Conservation (phyloP, 2,329 filamentous ascomycete species). For the Pyrenochaeta sp. region DNA sequence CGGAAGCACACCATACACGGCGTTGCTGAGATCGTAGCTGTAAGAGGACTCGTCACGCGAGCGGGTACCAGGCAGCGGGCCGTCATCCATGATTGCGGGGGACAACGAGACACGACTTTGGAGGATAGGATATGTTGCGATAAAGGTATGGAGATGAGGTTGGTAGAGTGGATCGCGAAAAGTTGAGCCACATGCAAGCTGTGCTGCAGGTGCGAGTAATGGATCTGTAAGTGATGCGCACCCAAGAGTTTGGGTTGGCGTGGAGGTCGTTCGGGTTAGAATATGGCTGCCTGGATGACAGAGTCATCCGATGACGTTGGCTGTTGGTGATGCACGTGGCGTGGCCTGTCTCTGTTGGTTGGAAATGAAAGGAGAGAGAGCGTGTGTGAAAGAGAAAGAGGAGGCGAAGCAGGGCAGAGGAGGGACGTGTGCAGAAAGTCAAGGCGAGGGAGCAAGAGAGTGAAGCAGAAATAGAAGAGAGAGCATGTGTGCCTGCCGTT, state of each 20-base stretch:
- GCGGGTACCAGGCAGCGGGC: slow-evolving; percentile 13
- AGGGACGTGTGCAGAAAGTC: slow-evolving; percentile 1
- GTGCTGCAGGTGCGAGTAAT: slow-evolving; percentile 29
- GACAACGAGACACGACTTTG: too few relatives aligned
- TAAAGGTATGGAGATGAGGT: too few relatives aligned
- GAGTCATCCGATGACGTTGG: slow-evolving; percentile 43
- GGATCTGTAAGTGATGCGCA: slow-evolving; percentile 7
- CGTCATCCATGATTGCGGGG: slow-evolving; percentile 19
- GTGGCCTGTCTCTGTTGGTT: slow-evolving; percentile 21
- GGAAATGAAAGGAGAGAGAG: slow-evolving; percentile 3
- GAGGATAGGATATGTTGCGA: too few relatives aligned
- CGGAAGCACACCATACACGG: slow-evolving; percentile 23
- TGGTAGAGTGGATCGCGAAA: slow-evolving; percentile 11
- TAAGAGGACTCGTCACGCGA: slow-evolving; percentile 25
- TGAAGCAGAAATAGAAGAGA: not conserved
- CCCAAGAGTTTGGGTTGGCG: slow-evolving; percentile 4
- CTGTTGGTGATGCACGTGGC: slow-evolving; percentile 17
- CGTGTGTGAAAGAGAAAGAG: slow-evolving; percentile 6
- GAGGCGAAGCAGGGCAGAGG: slow-evolving; percentile 1
- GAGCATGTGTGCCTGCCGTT: too few relatives aligned
- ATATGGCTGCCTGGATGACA: slow-evolving; percentile 37
- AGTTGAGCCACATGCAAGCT: slow-evolving; percentile 24
- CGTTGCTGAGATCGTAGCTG: slow-evolving; percentile 22
- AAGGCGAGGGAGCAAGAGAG: too few relatives aligned
- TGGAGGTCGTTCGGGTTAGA: slow-evolving; percentile 12